Percentiles rank a stretch among this genome's conserved stretches.
These are phyloP conservation scores for Grosmannia serpens DNA, from an alignment of 2,329 filamentous ascomycete genomes.

Conservation along the genomic window DNA sequence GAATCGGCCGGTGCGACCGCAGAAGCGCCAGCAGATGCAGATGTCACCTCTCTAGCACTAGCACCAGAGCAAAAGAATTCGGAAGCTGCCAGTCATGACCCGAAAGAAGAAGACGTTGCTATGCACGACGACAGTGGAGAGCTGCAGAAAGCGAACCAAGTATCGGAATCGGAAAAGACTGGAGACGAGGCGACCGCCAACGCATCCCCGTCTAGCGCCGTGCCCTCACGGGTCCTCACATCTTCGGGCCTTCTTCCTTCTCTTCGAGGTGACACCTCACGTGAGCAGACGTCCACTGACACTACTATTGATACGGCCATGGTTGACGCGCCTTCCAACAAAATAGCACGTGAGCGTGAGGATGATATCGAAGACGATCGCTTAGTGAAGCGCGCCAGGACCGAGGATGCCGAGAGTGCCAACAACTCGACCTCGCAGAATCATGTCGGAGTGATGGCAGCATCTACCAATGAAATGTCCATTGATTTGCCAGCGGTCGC, in stretches of 20 bases:
- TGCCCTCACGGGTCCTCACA: neutral
- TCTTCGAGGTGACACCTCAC: slow-evolving; percentile 19
- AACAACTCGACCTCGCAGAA: slow-evolving; percentile 9
- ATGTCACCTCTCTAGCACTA: neutral
- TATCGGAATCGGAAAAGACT: neutral
- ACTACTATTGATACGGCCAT: slow-evolving; percentile 28
- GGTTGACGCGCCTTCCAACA: slow-evolving; percentile 36
- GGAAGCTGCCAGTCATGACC: neutral
- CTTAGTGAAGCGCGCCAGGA: slow-evolving; percentile 69
- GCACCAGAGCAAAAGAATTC: neutral
- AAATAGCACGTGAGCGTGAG: slow-evolving; percentile 65
- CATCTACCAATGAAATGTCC: slow-evolving; percentile 11
- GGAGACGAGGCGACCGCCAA: neutral
- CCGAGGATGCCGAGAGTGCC: slow-evolving; percentile 24
- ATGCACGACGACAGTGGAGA: neutral
- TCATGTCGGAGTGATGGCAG: neutral
- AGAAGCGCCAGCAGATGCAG: neutral
- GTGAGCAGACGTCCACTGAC: slow-evolving; percentile 16
- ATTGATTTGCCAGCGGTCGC: slow-evolving; percentile 14
- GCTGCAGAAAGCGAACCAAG: neutral
- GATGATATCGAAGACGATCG: slow-evolving; percentile 58
- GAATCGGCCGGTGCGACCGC: neutral
- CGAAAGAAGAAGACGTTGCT: neutral
- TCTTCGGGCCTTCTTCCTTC: slow-evolving; percentile 11
- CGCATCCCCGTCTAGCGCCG: neutral